Evolutionary conservation across 2,329 filamentous ascomycete species (phyloP), one percentile per base, ranked within the genome.

Genomic region (Ophiocordyceps robertsii): DNA sequence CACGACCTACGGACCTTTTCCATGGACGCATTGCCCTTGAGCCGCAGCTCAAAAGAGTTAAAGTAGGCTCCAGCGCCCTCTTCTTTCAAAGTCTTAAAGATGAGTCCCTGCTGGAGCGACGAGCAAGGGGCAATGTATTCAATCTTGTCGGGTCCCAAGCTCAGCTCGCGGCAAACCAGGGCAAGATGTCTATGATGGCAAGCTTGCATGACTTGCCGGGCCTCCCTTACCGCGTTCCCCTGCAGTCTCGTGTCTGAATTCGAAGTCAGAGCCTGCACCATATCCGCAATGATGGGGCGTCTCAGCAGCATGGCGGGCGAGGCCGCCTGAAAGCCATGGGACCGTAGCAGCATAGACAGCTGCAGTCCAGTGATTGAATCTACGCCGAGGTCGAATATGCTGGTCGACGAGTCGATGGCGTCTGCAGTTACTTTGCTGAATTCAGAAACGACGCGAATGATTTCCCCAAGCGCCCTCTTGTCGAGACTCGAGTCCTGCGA

Each of bases 351-450:
- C 6, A 72, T 69, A 1, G 82, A 72, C 29, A 95, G 70, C 8
- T 77, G 72, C 38, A 93, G 79, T 0, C 82, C 84, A 0, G 85
- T 87, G 14, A 95, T 87, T 0, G 89, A 95, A 53, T 95, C 90
- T 21, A 95, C 69, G 0, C 89, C 90, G 1, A 94, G 66, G 48
- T 94, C 86, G 51, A 92, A 94, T 16, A 95, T 75, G 46, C 78
- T 94, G 0, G 79, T 77, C 0, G 63, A 66, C 3, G 70, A 63
- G 1, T 59, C 63, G 3, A 85, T 63, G 0, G 64, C 60, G 0
- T 61, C 53, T 3, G 54, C 42, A 1, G 66, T 54, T 2, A 75
- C 47, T 0, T 65, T 62, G 3, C 74, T 61, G 41, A 84, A 71
- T 3, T 69, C 59, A 0, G 67, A 64, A 2, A 93, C 58, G 2